Evolutionary conservation across 75 land plant species (phyloP).

Genomic region (Selaginella tamariscina): DNA sequence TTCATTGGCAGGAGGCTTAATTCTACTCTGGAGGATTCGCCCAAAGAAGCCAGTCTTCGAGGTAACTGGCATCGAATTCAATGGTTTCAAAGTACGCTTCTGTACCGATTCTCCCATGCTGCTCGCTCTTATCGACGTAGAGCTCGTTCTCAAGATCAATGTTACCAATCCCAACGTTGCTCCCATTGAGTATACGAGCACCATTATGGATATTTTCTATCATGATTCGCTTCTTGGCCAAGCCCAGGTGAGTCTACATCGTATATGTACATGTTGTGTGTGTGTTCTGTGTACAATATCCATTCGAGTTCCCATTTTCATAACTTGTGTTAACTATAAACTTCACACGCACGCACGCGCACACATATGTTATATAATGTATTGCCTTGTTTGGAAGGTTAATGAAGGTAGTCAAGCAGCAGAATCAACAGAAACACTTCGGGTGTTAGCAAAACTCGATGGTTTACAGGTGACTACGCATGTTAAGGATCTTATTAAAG

Average conservation of each 20-base stretch:
- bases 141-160: slow-evolving; percentile 57
- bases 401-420: slow-evolving; percentile 52
- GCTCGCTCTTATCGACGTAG: slow-evolving; percentile 47
- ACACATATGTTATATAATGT: too few relatives aligned
- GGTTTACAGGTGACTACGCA: slow-evolving; percentile 57
- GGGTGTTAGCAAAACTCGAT: slow-evolving; percentile 52
- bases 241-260: slow-evolving; percentile 30
- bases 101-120: slow-evolving; percentile 37
- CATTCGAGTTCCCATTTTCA: too few relatives aligned
- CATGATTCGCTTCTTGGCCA: slow-evolving; percentile 53
- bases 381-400: slow-evolving; percentile 16
- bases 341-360: too few relatives aligned
- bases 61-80: slow-evolving; percentile 47
- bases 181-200: slow-evolving; percentile 45
- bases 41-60: slow-evolving; percentile 65
- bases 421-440: slow-evolving; percentile 33
- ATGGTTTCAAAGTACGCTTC: slow-evolving; percentile 58
- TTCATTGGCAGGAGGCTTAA: not conserved
- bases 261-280: too few relatives aligned
- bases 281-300: too few relatives aligned
- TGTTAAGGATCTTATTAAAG: slow-evolving; percentile 28
- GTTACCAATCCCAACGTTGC: slow-evolving; percentile 68
- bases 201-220: slow-evolving; percentile 76
- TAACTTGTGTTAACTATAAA: too few relatives aligned
- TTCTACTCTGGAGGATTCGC: slow-evolving; percentile 8